phyloP scores from a whole-genome alignment of 2,329 filamentous ascomycete species.

The Metarhizium robertsii region DNA sequence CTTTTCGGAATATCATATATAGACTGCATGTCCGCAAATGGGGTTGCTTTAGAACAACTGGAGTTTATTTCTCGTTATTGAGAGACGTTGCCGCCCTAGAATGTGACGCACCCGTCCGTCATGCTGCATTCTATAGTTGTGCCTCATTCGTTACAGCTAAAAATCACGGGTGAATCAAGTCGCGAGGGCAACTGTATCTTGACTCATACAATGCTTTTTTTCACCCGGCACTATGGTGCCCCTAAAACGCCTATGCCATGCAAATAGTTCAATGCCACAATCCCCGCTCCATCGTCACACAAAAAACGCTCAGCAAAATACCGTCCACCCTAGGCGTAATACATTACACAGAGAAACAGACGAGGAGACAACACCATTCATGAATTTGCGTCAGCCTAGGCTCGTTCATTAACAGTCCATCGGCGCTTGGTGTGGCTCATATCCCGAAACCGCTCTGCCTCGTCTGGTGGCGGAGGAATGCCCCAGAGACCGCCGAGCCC shows the following conservation, averaged over 20 bases:
- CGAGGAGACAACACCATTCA: background rate
- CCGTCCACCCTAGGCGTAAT: background rate
- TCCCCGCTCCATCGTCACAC: background rate
- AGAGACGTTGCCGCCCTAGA: no score
- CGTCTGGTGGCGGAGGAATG: slow-evolving; percentile 31
- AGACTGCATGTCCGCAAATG: background rate
- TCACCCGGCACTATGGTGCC: background rate
- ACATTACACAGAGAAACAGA: background rate
- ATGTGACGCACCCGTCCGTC: no score
- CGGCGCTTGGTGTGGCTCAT: slow-evolving; percentile 38
- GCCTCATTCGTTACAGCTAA: no score
- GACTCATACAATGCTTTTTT: background rate
- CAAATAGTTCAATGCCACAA: background rate
- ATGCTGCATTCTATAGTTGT: no score
- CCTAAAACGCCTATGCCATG: slow-evolving; percentile 5
- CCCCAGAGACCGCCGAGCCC: slow-evolving; percentile 36
- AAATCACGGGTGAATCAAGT: background rate
- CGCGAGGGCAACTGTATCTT: background rate
- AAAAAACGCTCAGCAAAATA: background rate
- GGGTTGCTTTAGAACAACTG: background rate
- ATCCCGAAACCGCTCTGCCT: slow-evolving; percentile 37
- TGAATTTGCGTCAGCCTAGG: slow-evolving; percentile 5
- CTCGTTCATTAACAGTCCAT: slow-evolving; percentile 46
- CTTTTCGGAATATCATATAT: background rate
- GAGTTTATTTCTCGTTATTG: background rate